Evolutionary conservation across 441 rosid genomes (phyloP), one percentile per base, ranked within the genome.

Genomic region (Pelargonium exstipulatum): DNA sequence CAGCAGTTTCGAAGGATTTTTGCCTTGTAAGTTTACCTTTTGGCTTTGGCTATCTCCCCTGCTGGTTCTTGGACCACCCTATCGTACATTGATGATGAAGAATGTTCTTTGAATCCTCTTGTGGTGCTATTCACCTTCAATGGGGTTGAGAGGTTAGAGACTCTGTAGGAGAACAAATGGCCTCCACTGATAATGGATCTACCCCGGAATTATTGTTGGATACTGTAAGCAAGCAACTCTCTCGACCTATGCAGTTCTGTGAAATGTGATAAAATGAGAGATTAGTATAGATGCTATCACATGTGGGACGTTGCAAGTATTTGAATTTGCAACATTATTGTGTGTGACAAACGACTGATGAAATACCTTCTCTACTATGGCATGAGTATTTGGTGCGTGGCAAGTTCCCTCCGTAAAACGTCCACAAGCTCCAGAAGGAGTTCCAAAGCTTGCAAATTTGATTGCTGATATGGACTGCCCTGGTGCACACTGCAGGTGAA

Each of bases 341-440:
- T 45, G 12, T 45, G 13, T 9, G 49, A 32, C 37, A 32, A 32
- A 32, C 9, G 14, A 9, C 10, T 9, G n/a, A 14, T 7, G 57
- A 49, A 17, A 0, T 86, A 95, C 99, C 96, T 83, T 89, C 81
- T 86, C 88, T 66, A 95, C 49, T 78, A 86, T 88, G 73, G 73
- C 85, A 26, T 86, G 88, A 18, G 99, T 90, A 2, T 88, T 76
- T 2, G 87, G 74, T 68, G 98, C 88, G 62, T 95, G 99, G 79
- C 99, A 95, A 66, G 88, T 67, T 77, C 99, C 99, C 78, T 89
- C 92, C 74, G 88, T 87, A 83, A 89, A 95, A 69, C 85, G 86
- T 26, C 99, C 99, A 45, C 99, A 95, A n/a, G 93, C 89, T 73
- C 99, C 99, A n/a, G 89, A 73, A 55, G 98, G 99, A 77, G 98